Evolutionary conservation across 2,329 filamentous ascomycete species (phyloP), one percentile per base, ranked within the genome.

Genomic region (Canariomyces notabilis): DNA sequence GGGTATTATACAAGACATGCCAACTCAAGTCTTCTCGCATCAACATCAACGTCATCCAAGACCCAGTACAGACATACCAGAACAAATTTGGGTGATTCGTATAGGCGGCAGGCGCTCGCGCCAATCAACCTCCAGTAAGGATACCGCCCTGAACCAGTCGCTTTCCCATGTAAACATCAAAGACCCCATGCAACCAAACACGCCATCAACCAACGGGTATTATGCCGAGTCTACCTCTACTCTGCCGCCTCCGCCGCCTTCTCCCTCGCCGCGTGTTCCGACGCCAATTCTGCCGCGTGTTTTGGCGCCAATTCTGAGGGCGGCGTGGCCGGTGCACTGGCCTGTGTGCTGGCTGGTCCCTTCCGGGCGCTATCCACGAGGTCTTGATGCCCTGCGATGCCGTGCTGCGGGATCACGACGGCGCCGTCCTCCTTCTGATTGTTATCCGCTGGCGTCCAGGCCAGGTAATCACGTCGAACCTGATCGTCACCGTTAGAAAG

Each of bases 391-490:
- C 83, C 77, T 49, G 74, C 73, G 56, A 88, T 87, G 50, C 85
- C 86, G 64, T 89, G 84, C 61, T 85, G 80, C 14, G 86, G 83
- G 43, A 84, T 70, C 46, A 76, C 65, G 23, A 75, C 69, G 59
- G 77, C 73, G 50, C 81, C 79, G 52, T 76, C 70, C 48, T 74
- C 66, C 40, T 75, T 73, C 20, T 80, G 83, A 56, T 86, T 80
- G 51, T 72, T 74, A 61, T 83, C 83, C 26, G 84, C 81, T 1
- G 87, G 87, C 22, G 85, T 90, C 87, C 87, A 93, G 49, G 87
- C 87, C 32, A 93, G 79, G 74, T 90, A 93, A 68, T 93, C 87
- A 60, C 87, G 82, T 62, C 87, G 84, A 49, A 91, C 60, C 57
- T 59, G 39, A 14, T 8, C 12, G 2, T 9, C 9, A n/a, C 21